Percentiles rank a stretch among this genome's conserved stretches.
phyloP scores from a whole-genome alignment of 2,329 filamentous ascomycete genomes.

The Aspergillus pseudoviridinutans region DNA sequence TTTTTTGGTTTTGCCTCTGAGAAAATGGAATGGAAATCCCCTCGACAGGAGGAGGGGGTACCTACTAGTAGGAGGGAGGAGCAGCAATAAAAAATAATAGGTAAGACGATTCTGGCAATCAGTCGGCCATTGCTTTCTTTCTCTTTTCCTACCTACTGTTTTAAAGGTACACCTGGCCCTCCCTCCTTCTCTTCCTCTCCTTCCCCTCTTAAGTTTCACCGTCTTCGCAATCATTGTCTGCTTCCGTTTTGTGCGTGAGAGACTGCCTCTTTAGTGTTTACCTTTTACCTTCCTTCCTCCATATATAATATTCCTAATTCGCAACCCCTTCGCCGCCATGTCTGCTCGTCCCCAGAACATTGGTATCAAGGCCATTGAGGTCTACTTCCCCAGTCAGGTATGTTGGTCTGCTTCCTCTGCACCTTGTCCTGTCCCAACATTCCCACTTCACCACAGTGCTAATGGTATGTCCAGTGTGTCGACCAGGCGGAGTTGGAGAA shows the following conservation, averaged over 20 bases:
- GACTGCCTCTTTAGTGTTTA: not conserved
- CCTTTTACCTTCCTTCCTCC: conserved; percentile 5
- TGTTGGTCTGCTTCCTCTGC: conserved; percentile 26
- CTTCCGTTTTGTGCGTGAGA: not conserved
- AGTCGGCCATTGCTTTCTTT: conserved; percentile 5
- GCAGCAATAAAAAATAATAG: not conserved
- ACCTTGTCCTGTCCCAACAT: not conserved
- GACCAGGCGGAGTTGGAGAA: conserved; percentile 79
- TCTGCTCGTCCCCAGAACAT: conserved; percentile 77
- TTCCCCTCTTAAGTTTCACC: conserved; percentile 2
- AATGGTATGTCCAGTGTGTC: conserved; percentile 60
- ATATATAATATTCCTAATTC: conserved; percentile 6
- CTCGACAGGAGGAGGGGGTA: not conserved
- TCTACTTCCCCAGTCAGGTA: conserved; percentile 85
- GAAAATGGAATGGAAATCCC: not conserved
- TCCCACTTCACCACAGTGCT: conserved; percentile 12
- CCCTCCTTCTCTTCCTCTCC: conserved; percentile 7
- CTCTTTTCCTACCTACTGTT: conserved; percentile 8
- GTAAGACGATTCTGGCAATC: not conserved
- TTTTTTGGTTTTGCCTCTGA: not conserved
- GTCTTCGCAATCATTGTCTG: conserved; percentile 1
- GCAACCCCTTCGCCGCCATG: conserved; percentile 49
- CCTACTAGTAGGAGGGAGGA: not conserved
- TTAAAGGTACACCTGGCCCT: conserved; percentile 5
- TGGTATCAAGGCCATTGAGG: conserved; percentile 89